Base-by-base conservation (phyloP, 192 early-diverging fungal genomes). In the Chytriomyces sp. region DNA sequence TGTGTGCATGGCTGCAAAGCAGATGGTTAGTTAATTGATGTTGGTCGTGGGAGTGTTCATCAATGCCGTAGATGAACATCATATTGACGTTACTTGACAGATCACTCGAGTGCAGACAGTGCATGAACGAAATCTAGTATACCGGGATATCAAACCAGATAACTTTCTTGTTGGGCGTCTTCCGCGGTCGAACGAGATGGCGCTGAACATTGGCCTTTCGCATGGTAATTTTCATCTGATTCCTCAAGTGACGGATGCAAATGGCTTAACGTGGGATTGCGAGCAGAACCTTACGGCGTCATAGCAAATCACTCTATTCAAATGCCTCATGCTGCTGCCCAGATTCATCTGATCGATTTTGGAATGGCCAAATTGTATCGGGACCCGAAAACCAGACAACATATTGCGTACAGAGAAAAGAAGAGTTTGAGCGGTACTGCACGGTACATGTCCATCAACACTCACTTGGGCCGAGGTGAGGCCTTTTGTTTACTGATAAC, bases 131-230 rank as follows among this genome's bases (percentile, higher is more conserved):
- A 96, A 95, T 77, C 82, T 98, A 57, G 94, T 99, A 46, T 99
- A 99, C 84, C 91, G 97, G 66, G 97, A 99, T 83, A 97, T 99
- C 82, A 99, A 99, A 82, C 97, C 97, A 45, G 97, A 99, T 81
- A 99, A 99, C 86, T 99, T 99, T 77, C 84, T 99, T 76, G 91
- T 97, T 64, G 97, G 97, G 20, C 89, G 92, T 45, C 91, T 89
- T 8, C 87, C 87, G 44, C 80, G 85, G 11, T 61, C 75, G 69
- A 83, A 78, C 46, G 83, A 83, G 64, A 63, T 72, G 13, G 65
- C 63, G 13, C 46, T 64, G 18, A 79, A 79, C n/a, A 53, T 64
- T 28, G 78, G 70, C 2, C 47, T 60, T 6, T 28, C 45, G 0
- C 11, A 44, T 45, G 78, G 78, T 74, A 24, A 59, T 20, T 20